Base-by-base conservation (phyloP, 768 basidiomycete species). In the Sporobolomyces pararoseus region DNA sequence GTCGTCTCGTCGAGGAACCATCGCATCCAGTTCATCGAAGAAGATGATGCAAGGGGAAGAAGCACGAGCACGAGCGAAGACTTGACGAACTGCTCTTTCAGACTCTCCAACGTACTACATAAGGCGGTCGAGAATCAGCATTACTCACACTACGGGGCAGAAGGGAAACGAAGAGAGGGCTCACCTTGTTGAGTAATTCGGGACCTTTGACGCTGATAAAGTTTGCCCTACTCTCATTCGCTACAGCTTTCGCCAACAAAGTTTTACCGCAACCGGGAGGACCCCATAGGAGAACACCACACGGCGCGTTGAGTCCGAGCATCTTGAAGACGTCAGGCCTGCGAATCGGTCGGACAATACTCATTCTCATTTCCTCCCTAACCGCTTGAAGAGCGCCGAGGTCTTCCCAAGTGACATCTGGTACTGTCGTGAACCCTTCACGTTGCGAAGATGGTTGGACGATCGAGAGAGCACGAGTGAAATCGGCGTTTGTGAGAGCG, bases 261-360 rank as follows among this genome's bases (percentile, higher is more conserved):
- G 96, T 99, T 81, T 98, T 99, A 7, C 96, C 96, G 77, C 95
- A 98, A 14, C 96, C 96, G 0, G 96, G 95, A 31, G 96, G 96
- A 35, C 96, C 96, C 96, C 96, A 98, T n/a, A 98, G 81, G 39
- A 98, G 81, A 4, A 98, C 96, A 0, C 95, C 96, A 77, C 91
- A 93, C 0, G 91, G 87, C 0, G 91, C 90, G 35, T 88, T 86
- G 71, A 99, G 92, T 9, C 96, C 96, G 1, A 97, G 89, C 14
- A 85, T 84, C 53, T 81, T 86, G 80, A 99, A 99, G 3, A 98
- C 78, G 76, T 92, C 91, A 0, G 96, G 95, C 37, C 90, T 82
- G 57, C 85, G 84, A 74, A 98, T 93, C 9, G 96, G 95, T 76
- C 96, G 90, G 4, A 99, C 94, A 74, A 99, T 91, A 19, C 92